These are phyloP conservation scores for Neurospora sp. DNA, from an alignment of 2,329 filamentous ascomycete species.

Conservation along the genomic window DNA sequence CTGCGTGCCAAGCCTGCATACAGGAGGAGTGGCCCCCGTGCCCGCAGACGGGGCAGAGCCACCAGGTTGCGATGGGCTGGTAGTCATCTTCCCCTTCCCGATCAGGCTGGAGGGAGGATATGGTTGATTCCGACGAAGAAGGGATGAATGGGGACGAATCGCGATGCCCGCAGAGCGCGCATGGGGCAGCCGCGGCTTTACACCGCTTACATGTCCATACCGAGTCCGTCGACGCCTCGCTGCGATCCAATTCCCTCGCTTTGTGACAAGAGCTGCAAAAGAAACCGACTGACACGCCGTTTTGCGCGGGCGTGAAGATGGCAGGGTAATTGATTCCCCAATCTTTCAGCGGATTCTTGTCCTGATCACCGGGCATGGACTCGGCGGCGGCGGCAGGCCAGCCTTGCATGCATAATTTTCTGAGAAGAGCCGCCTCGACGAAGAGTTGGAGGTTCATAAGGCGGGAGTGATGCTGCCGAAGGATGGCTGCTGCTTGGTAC, in stretches of 20 bases:
- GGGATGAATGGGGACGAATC: conserved; percentile 33
- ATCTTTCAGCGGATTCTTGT: conserved; percentile 25
- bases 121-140: conserved; percentile 4
- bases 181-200: conserved; percentile 40
- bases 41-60: conserved; percentile 52
- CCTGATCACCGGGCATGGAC: not conserved
- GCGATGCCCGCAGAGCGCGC: conserved; percentile 49
- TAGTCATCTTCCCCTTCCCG: conserved; percentile 1
- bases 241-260: conserved; percentile 43
- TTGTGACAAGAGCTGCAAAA: conserved; percentile 48
- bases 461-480: conserved; percentile 50
- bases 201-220: conserved; percentile 54
- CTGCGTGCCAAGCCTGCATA: conserved; percentile 48
- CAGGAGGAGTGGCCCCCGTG: conserved; percentile 55
- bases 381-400: conserved; percentile 33
- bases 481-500: conserved; percentile 44
- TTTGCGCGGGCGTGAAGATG: conserved; percentile 44
- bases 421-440: conserved; percentile 49
- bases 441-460: conserved; percentile 51
- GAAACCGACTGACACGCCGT: conserved; percentile 43
- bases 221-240: conserved; percentile 28
- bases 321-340: conserved; percentile 47
- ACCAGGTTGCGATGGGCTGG: conserved; percentile 40
- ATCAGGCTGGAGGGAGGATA: not conserved
- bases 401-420: conserved; percentile 50